phyloP scores from a whole-genome alignment of 1,284 basidiomycete genomes.

The Pseudomicrostroma phylloplanum region DNA sequence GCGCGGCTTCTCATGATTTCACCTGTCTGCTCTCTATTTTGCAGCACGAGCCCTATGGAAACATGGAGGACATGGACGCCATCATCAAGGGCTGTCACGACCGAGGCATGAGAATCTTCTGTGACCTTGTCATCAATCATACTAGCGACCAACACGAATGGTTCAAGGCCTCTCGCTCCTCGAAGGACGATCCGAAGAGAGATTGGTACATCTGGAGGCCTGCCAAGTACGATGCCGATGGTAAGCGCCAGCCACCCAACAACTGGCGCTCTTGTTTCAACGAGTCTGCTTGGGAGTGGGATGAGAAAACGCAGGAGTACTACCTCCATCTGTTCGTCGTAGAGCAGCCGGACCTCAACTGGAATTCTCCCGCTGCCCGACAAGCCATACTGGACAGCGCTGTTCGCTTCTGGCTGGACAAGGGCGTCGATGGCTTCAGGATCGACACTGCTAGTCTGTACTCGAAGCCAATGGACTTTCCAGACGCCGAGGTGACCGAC shows the following conservation, averaged over 20 bases:
- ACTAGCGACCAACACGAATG: conserved; percentile 68
- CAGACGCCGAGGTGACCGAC: conserved; percentile 51
- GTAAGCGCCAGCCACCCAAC: conserved; percentile 56
- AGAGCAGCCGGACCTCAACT: conserved; percentile 73
- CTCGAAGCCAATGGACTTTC: conserved; percentile 43
- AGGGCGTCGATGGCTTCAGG: conserved; percentile 69
- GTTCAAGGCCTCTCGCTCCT: conserved; percentile 64
- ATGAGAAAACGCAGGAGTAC: conserved; percentile 64
- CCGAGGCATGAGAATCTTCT: conserved; percentile 67
- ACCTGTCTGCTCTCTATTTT: too few species aligned
- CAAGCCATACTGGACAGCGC: conserved; percentile 59
- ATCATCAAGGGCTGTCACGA: conserved; percentile 61
- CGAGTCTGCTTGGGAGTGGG: conserved; percentile 65
- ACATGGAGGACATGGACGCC: conserved; percentile 65
- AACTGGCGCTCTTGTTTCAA: conserved; percentile 58
- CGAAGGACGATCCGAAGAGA: conserved; percentile 60
- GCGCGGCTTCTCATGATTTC: too few species aligned
- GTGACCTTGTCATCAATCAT: conserved; percentile 77
- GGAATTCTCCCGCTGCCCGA: conserved; percentile 62
- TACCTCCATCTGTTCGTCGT: conserved; percentile 60
- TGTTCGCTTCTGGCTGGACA: conserved; percentile 68
- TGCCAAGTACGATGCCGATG: conserved; percentile 57
- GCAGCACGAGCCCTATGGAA: conserved; percentile 60
- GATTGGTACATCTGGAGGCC: conserved; percentile 73
- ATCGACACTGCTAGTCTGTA: conserved; percentile 43